Base-by-base conservation (phyloP, 176 grass and related monocot genomes). In the Pontederia crassipes region DNA sequence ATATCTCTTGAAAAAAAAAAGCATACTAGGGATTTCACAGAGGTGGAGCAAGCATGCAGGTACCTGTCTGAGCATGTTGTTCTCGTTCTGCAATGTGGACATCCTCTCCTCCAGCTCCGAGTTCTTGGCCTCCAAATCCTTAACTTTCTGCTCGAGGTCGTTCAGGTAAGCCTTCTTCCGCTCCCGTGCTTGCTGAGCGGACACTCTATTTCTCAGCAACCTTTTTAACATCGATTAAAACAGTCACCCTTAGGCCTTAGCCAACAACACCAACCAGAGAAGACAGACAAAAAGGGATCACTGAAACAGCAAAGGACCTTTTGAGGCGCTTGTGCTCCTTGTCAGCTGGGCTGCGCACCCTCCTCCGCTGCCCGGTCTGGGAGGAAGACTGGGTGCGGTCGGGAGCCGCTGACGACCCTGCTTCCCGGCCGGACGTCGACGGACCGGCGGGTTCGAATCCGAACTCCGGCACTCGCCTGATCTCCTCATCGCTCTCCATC, bases 251-350 rank as follows among this genome's bases (percentile, higher is more conserved):
- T 40, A 40, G 32, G 1, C 32, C 32, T 40, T 40, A 40, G 32
- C 32, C 32, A 40, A 40, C 15, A 15, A 65, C 13, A 59, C 35
- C 45, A 46, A 48, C 12, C 7, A 46, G 14, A 32, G 27, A 45
- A 45, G 52, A n/a, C 32, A 7, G 12, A 68, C 24, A 45, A 27
- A 24, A 68, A 55, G 3, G 15, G 50, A 28, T 18, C 51, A 54
- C 11, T 13, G 8, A 14, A 24, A 16, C 17, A 28, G 18, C 47
- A 51, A 32, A 9, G 13, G 27, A 82, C 79, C 79, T 82, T 75
- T 97, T 97, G 18, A 97, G 87, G 47, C 93, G 81, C 81, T 91
- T 97, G 78, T 97, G 93, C 81, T 97, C 93, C 77, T 91, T 97
- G 73, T 97, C 93, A 57, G 87, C 93, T 0, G 93, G 87, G 52